phyloP scores from a whole-genome alignment of 2,329 filamentous ascomycete genomes.

The Mycogone perniciosa region DNA sequence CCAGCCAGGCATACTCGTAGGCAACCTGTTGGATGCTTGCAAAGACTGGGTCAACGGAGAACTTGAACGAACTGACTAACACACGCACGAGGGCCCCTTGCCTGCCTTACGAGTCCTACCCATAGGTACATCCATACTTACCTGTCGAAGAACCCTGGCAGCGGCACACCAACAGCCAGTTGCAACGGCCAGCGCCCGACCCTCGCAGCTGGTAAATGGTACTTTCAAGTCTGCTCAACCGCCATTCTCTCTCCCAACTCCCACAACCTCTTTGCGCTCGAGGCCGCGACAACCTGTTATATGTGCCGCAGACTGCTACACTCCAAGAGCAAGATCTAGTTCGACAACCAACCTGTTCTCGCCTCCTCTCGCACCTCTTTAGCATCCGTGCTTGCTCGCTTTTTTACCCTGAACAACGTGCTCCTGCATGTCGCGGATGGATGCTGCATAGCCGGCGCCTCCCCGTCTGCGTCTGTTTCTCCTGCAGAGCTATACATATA shows the following conservation, averaged over 20 bases:
- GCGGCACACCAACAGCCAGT: not conserved
- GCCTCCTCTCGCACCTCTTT: slow-evolving; percentile 1
- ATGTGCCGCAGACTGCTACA: too few relatives aligned
- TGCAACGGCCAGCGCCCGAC: not conserved
- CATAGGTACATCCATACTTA: too few relatives aligned
- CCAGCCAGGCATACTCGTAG: not conserved
- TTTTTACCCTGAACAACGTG: slow-evolving; percentile 10
- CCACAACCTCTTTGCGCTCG: too few relatives aligned
- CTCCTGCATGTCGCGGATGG: slow-evolving; percentile 17
- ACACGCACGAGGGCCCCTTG: not conserved
- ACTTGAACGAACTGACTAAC: not conserved
- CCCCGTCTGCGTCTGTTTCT: slow-evolving; percentile 11
- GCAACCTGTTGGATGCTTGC: slow-evolving; percentile 3
- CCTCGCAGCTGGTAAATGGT: too few relatives aligned
- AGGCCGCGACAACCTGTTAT: too few relatives aligned
- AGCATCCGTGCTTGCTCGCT: slow-evolving; percentile 9
- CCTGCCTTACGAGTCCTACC: not conserved
- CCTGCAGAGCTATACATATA: slow-evolving; percentile 6
- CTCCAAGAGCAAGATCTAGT: too few relatives aligned
- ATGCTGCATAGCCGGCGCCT: slow-evolving; percentile 16
- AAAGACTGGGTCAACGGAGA: slow-evolving; percentile 2
- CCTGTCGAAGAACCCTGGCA: not conserved
- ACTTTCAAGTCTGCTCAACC: not conserved
- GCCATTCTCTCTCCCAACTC: not conserved
- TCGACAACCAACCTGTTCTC: not conserved